phyloP scores from a whole-genome alignment of 2,329 filamentous ascomycete genomes.

The Phialophora chinensis region DNA sequence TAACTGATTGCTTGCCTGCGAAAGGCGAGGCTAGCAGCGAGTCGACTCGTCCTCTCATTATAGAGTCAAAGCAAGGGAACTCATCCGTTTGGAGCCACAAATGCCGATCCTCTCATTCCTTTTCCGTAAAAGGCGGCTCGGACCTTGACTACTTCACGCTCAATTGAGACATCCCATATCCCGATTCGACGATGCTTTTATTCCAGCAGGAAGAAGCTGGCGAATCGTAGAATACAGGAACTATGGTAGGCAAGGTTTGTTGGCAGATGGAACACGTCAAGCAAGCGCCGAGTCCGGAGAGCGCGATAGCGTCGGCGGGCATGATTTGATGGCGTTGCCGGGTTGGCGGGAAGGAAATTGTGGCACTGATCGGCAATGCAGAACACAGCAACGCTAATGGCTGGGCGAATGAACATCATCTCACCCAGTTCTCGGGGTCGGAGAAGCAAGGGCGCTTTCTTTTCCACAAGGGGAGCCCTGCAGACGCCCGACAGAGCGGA shows the following conservation, averaged over 20 bases:
- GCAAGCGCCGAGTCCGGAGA: constrained; percentile 12
- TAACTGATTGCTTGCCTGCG: not conserved
- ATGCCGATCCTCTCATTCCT: constrained; percentile 10
- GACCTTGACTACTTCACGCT: not conserved
- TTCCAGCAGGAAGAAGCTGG: not conserved
- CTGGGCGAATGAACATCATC: constrained; percentile 10
- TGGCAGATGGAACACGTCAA: not conserved
- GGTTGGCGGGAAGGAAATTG: constrained; percentile 8
- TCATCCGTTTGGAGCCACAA: constrained; percentile 2
- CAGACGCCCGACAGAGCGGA: not conserved
- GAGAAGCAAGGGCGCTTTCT: not conserved
- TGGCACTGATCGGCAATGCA: constrained; percentile 21
- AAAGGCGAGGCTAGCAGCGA: not conserved
- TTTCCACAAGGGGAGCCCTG: constrained; percentile 1
- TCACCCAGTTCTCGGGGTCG: not conserved
- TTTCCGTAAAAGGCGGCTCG: constrained; percentile 6
- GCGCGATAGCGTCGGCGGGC: not conserved
- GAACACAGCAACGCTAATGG: constrained; percentile 5
- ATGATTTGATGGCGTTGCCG: constrained; percentile 14
- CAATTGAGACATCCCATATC: not conserved
- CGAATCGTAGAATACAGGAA: constrained; percentile 5
- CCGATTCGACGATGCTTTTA: not conserved
- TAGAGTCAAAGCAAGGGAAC: not conserved
- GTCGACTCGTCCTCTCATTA: not conserved
- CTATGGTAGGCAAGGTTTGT: not conserved